Percentiles rank a stretch among this genome's conserved stretches.
These are phyloP conservation scores for Viola odorata DNA, from an alignment of 345 rosid species.

Conservation along the genomic window DNA sequence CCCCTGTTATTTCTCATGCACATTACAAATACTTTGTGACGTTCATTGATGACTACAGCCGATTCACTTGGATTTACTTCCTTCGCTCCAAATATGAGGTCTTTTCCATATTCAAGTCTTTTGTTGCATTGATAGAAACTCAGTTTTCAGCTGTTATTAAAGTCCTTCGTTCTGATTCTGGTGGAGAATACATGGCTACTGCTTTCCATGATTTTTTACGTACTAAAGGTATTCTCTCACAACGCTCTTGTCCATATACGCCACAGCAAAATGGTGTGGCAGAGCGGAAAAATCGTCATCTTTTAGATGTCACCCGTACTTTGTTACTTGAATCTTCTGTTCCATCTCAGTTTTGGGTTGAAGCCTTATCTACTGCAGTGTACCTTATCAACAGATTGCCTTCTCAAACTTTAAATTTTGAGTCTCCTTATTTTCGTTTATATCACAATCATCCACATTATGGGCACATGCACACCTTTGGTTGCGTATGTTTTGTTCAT, in stretches of 20 bases:
- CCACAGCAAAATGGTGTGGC: slow-evolving; percentile 1
- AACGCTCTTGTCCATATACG: neutral
- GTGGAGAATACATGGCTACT: neutral
- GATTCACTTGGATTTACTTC: neutral
- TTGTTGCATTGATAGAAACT: neutral
- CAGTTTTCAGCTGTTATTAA: neutral
- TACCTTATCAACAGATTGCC: neutral
- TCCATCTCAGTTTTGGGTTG: neutral
- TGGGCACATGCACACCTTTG: neutral
- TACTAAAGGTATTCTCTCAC: neutral
- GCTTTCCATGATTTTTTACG: neutral
- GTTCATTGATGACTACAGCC: neutral
- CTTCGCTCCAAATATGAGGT: neutral
- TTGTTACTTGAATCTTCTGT: neutral
- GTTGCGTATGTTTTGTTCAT: neutral
- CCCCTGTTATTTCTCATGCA: neutral
- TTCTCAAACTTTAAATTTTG: neutral
- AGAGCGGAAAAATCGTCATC: neutral
- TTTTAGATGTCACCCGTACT: neutral
- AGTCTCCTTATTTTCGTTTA: neutral
- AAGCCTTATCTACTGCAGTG: neutral
- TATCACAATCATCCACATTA: neutral
- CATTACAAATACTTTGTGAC: no score
- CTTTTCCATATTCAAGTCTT: neutral
- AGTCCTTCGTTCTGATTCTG: neutral